These are phyloP conservation scores for Coemansia sp. DNA, from an alignment of 192 early-diverging fungal species.

Conservation along the genomic window DNA sequence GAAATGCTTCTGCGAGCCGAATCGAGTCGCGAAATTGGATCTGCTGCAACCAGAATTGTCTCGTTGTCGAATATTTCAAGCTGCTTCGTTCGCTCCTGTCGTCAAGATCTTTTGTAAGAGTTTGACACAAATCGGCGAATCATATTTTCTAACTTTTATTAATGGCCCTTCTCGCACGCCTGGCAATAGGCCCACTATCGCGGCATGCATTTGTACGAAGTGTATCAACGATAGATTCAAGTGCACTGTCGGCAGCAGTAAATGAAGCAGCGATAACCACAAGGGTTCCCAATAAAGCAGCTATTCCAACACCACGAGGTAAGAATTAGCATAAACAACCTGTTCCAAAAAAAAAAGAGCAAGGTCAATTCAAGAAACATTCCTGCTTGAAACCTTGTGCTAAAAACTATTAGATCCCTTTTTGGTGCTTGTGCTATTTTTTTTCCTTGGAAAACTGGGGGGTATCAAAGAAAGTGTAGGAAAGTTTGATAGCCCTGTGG, in stretches of 20 bases:
- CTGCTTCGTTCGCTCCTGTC: too few species aligned
- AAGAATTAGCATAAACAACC: slow-evolving; percentile 4
- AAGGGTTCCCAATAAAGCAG: slow-evolving; percentile 1
- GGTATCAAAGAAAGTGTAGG: slow-evolving; percentile 2
- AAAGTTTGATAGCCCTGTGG: slow-evolving; percentile 22
- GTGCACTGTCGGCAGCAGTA: neutral
- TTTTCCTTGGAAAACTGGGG: neutral
- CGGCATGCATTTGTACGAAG: slow-evolving; percentile 15
- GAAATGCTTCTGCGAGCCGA: too few species aligned
- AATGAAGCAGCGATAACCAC: neutral
- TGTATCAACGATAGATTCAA: slow-evolving; percentile 19
- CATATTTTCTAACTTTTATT: too few species aligned
- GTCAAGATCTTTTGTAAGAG: too few species aligned
- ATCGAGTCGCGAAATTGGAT: too few species aligned
- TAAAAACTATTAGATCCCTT: neutral
- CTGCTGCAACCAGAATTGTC: too few species aligned
- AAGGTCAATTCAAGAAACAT: neutral
- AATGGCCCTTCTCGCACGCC: slow-evolving; percentile 32
- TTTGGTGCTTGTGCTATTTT: too few species aligned
- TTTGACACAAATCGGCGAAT: too few species aligned
- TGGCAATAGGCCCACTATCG: neutral
- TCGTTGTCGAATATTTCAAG: too few species aligned
- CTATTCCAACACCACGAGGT: slow-evolving; percentile 33
- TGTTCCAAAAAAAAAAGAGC: neutral
- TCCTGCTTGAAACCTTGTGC: neutral